These are phyloP conservation scores for Yamadazyma blattariae DNA, from an alignment of 1,139 yeast genomes.

Conservation along the genomic window DNA sequence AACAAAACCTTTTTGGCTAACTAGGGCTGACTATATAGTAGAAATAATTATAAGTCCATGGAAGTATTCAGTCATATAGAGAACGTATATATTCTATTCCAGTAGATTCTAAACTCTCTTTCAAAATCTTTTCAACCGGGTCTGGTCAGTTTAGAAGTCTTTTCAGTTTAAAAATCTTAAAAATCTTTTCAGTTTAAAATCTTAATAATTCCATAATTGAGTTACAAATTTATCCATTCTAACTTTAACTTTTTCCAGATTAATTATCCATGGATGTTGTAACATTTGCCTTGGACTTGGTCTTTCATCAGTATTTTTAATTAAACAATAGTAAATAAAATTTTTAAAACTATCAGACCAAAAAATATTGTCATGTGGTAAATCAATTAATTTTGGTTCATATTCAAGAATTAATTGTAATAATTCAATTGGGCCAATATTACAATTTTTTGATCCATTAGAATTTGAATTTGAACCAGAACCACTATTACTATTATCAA, in stretches of 20 bases:
- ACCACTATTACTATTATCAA: conserved; percentile 22
- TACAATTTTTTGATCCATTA: conserved; percentile 20
- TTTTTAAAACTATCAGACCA: conserved; percentile 87
- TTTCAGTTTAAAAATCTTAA: too few species aligned
- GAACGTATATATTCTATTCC: too few species aligned
- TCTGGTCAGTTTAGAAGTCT: too few species aligned
- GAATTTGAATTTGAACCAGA: conserved; percentile 8
- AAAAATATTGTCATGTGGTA: conserved; percentile 66
- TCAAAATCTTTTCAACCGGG: too few species aligned
- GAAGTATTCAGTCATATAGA: too few species aligned
- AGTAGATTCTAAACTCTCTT: too few species aligned
- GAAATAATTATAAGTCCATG: too few species aligned
- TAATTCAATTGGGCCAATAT: conserved; percentile 77
- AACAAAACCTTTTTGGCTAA: too few species aligned
- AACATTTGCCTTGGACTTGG: conserved; percentile 94
- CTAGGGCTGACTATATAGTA: too few species aligned
- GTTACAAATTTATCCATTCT: conserved; percentile 84
- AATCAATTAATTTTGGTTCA: conserved; percentile 75
- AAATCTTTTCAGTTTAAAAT: too few species aligned
- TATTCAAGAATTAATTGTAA: conserved; percentile 77
- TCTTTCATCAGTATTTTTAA: conserved; percentile 72
- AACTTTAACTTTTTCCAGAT: conserved; percentile 67
- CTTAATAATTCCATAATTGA: conserved; percentile 66
- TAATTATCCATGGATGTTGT: conserved; percentile 85
- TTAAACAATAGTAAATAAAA: conserved; percentile 77